A percentile compares a stretch with the other conserved stretches of the same genome.
These are phyloP conservation scores for Aschersonia sp. DNA, from an alignment of 2,329 filamentous ascomycete genomes.

Conservation along the genomic window DNA sequence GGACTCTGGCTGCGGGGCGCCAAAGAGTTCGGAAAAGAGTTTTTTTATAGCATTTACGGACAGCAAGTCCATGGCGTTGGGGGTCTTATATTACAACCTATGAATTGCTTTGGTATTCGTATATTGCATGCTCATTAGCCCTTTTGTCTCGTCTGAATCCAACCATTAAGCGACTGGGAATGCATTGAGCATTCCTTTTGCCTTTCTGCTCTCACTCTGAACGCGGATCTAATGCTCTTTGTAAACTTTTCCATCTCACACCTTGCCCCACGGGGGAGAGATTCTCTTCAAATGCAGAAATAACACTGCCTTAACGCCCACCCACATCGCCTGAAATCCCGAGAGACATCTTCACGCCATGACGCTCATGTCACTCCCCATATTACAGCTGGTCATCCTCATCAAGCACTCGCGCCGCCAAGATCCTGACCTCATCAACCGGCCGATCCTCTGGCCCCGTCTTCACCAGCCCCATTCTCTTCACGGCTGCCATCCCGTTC, in stretches of 20 bases:
- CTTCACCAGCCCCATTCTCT: conserved; percentile 77
- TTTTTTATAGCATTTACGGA: conserved; percentile 7
- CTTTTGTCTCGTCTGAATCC: too few relatives aligned
- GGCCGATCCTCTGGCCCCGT: conserved; percentile 73
- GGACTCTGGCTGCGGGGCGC: conserved; percentile 7
- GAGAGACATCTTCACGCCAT: too few relatives aligned
- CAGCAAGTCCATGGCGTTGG: conserved; percentile 8
- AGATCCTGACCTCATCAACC: conserved; percentile 66
- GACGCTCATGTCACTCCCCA: too few relatives aligned
- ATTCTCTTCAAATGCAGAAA: background rate
- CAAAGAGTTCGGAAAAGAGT: background rate
- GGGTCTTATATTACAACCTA: background rate
- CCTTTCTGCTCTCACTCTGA: background rate
- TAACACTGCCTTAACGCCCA: too few relatives aligned
- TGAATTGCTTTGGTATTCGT: background rate
- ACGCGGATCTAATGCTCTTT: background rate
- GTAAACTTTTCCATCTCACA: too few relatives aligned
- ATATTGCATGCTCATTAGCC: too few relatives aligned
- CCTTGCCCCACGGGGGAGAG: too few relatives aligned
- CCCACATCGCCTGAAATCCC: too few relatives aligned
- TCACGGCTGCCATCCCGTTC: conserved; percentile 67
- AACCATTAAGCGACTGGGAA: too few relatives aligned
- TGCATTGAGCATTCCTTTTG: background rate
- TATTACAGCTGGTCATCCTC: conserved; percentile 13
- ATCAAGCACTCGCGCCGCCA: conserved; percentile 57